These are phyloP conservation scores for Diaporthe aspalathi DNA, from an alignment of 2,329 filamentous ascomycete species.

Conservation along the genomic window DNA sequence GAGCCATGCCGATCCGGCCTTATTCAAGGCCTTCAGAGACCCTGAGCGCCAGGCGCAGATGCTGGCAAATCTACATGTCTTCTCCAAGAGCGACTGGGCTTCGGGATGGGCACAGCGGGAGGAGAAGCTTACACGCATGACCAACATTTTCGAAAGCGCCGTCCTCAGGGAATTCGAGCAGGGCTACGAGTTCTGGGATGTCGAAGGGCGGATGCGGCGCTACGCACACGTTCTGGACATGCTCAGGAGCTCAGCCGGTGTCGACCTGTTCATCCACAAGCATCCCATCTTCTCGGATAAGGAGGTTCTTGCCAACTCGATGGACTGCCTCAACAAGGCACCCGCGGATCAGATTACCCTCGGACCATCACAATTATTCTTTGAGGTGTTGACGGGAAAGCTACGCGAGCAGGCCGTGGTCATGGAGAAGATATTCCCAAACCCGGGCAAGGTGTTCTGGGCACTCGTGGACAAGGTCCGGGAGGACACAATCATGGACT, in stretches of 20 bases:
- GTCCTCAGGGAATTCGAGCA: constrained; percentile 93
- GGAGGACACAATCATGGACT: constrained; percentile 87
- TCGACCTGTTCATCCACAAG: constrained; percentile 90
- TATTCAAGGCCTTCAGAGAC: constrained; percentile 89
- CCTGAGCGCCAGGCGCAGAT: constrained; percentile 93
- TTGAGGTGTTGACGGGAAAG: constrained; percentile 77
- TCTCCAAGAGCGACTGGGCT: constrained; percentile 84
- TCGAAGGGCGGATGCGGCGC: constrained; percentile 87
- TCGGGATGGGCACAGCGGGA: constrained; percentile 78
- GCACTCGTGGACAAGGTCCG: constrained; percentile 84
- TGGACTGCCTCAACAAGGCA: constrained; percentile 82
- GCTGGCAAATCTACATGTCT: constrained; percentile 81
- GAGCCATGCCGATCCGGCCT: constrained; percentile 81
- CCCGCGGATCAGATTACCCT: constrained; percentile 76
- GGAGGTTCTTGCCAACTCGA: constrained; percentile 76
- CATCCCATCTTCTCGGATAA: constrained; percentile 84
- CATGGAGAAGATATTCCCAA: constrained; percentile 85
- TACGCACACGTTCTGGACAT: constrained; percentile 88
- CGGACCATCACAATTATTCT: constrained; percentile 84
- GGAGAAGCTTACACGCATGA: constrained; percentile 79
- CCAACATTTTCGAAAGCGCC: constrained; percentile 87
- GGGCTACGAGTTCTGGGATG: constrained; percentile 88
- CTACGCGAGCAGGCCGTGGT: constrained; percentile 84
- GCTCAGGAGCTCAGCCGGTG: constrained; percentile 80
- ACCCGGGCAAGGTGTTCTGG: constrained; percentile 76